Base-by-base conservation (phyloP, 2,329 filamentous ascomycete genomes). In the Cyanodermella asteris region DNA sequence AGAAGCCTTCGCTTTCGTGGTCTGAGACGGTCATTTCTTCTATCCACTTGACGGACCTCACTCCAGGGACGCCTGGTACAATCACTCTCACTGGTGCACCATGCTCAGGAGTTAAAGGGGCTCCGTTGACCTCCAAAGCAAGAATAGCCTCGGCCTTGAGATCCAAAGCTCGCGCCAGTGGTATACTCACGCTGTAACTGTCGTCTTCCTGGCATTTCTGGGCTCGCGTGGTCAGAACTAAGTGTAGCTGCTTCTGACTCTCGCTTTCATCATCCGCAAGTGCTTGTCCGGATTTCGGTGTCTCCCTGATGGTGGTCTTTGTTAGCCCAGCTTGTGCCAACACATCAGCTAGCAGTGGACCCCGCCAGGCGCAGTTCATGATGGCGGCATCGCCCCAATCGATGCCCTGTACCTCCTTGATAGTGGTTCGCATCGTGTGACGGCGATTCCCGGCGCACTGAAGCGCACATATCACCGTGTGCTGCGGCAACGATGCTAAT, bases 371-470 rank as follows among this genome's bases (percentile, higher is more conserved):
- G 35, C 61, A 64, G 35, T 67, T 68, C 60, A 67, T 66, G 12
- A 67, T 53, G 1, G 63, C 64, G 19, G 54, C 62, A 34, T 67
- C 62, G 18, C 53, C 52, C 64, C 64, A 69, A 36, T 69, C 61
- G 20, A 69, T 56, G 1, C 64, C 64, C 17, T 53, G 45, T 5
- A 68, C 63, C 39, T 68, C 63, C 36, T 63, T 64, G 14, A 66
- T 42, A 32, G 55, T 47, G 1, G 60, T 67, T 14, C 62, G 57
- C 62, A 68, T 68, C 2, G 60, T 63, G 37, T 68, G 62, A 7
- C 64, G 53, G 6, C 64, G 47, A 34, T 68, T 69, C 12, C 64
- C 64, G 3, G 64, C 63, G 34, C 64, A 69, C 45, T 66, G 61
- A 2, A 69, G 45, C 2, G 60, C 58, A 31, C 59, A 63, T n/a